These are phyloP conservation scores for Macrophomina phaseolina DNA, from an alignment of 2,329 filamentous ascomycete species.

Conservation along the genomic window DNA sequence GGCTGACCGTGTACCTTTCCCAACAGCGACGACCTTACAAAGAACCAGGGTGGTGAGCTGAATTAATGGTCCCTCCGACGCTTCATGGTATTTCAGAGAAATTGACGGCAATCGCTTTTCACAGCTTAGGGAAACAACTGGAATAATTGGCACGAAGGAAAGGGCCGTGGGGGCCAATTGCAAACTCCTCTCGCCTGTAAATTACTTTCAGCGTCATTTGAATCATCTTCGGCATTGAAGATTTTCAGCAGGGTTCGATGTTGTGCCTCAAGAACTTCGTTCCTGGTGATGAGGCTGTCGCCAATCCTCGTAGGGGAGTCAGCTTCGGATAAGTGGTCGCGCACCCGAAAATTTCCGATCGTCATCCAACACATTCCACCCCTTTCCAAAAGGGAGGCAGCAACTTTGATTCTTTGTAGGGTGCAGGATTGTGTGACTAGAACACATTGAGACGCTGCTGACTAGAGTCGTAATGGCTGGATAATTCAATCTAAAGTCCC, in stretches of 20 bases:
- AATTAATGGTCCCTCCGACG: conserved; percentile 4
- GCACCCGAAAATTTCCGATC: conserved; percentile 19
- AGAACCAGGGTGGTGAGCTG: conserved; percentile 70
- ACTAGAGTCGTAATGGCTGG: too few relatives aligned
- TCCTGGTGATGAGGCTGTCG: neutral
- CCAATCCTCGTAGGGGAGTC: neutral
- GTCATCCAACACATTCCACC: conserved; percentile 3
- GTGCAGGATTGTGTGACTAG: neutral
- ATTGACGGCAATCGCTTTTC: conserved; percentile 1
- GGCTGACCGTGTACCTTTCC: conserved; percentile 30
- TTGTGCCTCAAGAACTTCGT: neutral
- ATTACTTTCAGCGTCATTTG: neutral
- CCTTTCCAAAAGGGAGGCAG: neutral
- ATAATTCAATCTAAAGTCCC: too few relatives aligned
- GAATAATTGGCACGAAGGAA: neutral
- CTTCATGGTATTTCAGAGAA: neutral
- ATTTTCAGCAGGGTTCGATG: neutral
- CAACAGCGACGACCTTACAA: conserved; percentile 76
- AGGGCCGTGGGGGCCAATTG: conserved; percentile 8
- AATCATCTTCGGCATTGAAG: neutral
- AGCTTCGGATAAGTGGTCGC: conserved; percentile 4
- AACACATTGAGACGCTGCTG: too few relatives aligned
- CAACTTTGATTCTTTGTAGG: neutral
- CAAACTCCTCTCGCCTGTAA: neutral
- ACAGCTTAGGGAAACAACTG: neutral